Percentiles rank a stretch among this genome's conserved stretches.
Evolutionary conservation across 257 asterid genomes (phyloP).

Genomic region (Anisodus tanguticus): DNA sequence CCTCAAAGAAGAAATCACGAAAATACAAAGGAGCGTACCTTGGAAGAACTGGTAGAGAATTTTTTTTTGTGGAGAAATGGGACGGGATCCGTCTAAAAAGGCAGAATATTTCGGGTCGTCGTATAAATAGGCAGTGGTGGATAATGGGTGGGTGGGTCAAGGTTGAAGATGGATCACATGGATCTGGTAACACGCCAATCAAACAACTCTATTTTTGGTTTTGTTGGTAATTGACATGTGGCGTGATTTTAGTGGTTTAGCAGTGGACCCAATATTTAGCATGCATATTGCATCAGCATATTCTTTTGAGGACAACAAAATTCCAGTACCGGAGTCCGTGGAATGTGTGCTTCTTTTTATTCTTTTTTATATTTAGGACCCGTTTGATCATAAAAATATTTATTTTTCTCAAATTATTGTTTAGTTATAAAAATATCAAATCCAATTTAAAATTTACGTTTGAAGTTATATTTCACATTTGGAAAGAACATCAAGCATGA

Average conservation of each 20-base stretch:
- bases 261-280: neutral
- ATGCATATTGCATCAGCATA: neutral
- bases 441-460: too few relatives aligned
- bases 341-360: neutral
- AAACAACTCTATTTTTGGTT: neutral
- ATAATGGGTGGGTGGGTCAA: neutral
- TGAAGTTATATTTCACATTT: too few relatives aligned
- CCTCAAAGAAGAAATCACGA: neutral
- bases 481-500: too few relatives aligned
- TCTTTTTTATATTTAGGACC: neutral
- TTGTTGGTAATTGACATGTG: conserved; percentile 21
- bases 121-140: neutral
- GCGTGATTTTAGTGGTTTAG: neutral
- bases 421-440: too few relatives aligned
- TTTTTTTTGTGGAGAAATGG: neutral
- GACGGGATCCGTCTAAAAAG: conserved; percentile 12
- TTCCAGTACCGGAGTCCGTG: neutral
- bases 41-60: neutral
- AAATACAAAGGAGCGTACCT: neutral
- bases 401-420: too few relatives aligned
- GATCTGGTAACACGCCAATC: conserved; percentile 15
- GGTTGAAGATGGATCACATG: neutral
- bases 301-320: neutral
- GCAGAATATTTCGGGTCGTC: neutral
- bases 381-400: too few relatives aligned